Conservation (phyloP, 176 grass and related monocot genomes). For the Aegilops umbellulata region DNA sequence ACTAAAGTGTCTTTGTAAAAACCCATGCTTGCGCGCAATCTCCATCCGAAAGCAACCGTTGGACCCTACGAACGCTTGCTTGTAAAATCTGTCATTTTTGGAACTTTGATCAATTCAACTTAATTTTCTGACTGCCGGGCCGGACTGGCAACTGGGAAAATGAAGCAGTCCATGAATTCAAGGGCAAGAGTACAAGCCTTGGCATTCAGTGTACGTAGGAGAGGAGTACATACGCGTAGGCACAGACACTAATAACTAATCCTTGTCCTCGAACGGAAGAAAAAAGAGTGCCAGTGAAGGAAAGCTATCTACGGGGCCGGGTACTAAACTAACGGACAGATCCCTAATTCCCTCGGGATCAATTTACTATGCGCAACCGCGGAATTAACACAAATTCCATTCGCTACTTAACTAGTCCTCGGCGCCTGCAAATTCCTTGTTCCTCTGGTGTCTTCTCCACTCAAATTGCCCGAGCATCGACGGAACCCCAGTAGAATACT, state of each 20-base stretch:
- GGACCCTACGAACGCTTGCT: neutral
- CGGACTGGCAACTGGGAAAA: neutral
- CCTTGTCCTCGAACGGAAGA: neutral
- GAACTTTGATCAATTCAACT: neutral
- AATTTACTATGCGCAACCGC: conserved; percentile 4
- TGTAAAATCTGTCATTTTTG: neutral
- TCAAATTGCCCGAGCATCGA: neutral
- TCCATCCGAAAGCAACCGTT: neutral
- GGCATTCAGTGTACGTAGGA: conserved; percentile 39
- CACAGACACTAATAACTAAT: neutral
- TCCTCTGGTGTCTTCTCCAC: conserved; percentile 43
- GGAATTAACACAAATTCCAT: conserved; percentile 27
- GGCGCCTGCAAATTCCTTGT: conserved; percentile 35
- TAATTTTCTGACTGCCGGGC: neutral
- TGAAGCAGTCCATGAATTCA: conserved; percentile 16
- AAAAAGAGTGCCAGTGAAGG: conserved; percentile 57
- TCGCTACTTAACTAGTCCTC: neutral
- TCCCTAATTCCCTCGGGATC: conserved; percentile 55
- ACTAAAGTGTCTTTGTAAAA: neutral
- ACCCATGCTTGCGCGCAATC: neutral
- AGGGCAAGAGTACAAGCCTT: conserved; percentile 22
- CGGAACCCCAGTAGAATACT: neutral
- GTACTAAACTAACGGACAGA: neutral
- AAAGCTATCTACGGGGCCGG: conserved; percentile 5
- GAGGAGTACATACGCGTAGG: neutral